Base-by-base conservation (phyloP, 768 basidiomycete species). In the Mycena indigotica region DNA sequence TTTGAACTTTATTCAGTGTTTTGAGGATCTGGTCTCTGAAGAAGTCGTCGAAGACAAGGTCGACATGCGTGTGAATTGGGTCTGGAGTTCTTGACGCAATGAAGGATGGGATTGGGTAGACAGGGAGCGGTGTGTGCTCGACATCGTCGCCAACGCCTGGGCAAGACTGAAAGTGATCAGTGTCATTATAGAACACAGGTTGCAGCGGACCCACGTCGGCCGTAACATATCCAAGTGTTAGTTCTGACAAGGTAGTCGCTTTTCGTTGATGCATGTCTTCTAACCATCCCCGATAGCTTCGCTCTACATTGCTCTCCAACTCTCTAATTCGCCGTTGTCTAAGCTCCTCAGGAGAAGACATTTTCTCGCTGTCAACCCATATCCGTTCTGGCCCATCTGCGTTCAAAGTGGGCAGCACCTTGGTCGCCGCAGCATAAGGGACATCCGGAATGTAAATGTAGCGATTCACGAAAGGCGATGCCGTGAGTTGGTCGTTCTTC, bases 401-500 rank as follows among this genome's bases (percentile, higher is more conserved):
- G 26, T 63, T 63, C 55, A 82, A 61, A 19, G 52, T 57, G 0
- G 77, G 70, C 16, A 83, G 64, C 1, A 83, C 73, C 63, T 74
- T 63, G 21, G 64, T 70, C 13, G 80, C 84, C 38, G 77, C 65
- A 28, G 65, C 65, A 19, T 72, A 65, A 1, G 72, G 66, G 48
- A 85, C 69, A 46, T 76, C 72, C 16, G 79, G 69, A 53, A 85
- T 72, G 65, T 73, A 84, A 3, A 73, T 52, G 70, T 82, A 82
- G 35, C 69, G 38, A 66, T 85, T 78, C 0, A 70, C 67, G 65
- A 83, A 87, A 0, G 86, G 84, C 17, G 75, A 77, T 5, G 79
- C 77, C 5, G 84, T 83, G 50, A 85, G 75, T 63, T 84, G 77
- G 67, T 86, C 84, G 67, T 86, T 84, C 69, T 80, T 77, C 29